phyloP scores from a whole-genome alignment of 2,329 filamentous ascomycete genomes.

The Tympanopsis confertula region DNA sequence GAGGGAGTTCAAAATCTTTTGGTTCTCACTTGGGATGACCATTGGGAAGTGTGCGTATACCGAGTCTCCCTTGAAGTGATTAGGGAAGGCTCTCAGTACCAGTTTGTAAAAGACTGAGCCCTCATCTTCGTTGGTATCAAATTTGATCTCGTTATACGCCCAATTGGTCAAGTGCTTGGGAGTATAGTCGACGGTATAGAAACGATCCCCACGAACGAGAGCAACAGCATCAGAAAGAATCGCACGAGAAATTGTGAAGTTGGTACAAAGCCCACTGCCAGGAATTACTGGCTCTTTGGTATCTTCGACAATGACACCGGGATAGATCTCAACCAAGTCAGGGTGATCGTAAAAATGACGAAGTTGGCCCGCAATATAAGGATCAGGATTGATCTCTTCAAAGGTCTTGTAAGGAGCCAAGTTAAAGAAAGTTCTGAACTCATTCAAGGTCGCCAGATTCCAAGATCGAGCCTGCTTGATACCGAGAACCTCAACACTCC shows the following conservation, averaged over 20 bases:
- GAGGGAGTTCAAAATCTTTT: constrained; percentile 42
- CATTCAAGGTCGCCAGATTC: constrained; percentile 38
- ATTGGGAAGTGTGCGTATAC: constrained; percentile 50
- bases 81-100: constrained; percentile 50
- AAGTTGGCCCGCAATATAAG: constrained; percentile 27
- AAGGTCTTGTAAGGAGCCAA: constrained; percentile 34
- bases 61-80: constrained; percentile 48
- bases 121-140: constrained; percentile 45
- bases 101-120: constrained; percentile 58
- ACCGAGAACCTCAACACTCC: constrained; percentile 33
- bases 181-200: constrained; percentile 51
- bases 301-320: constrained; percentile 41
- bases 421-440: constrained; percentile 38
- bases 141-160: constrained; percentile 46
- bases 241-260: constrained; percentile 32
- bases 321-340: constrained; percentile 43
- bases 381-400: constrained; percentile 37
- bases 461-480: constrained; percentile 32
- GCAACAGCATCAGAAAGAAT: constrained; percentile 52
- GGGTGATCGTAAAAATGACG: constrained; percentile 35
- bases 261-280: constrained; percentile 34
- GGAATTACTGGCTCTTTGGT: constrained; percentile 36
- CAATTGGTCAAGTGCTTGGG: constrained; percentile 54
- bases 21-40: constrained; percentile 32
- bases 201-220: constrained; percentile 51